Percentiles rank a stretch among this genome's conserved stretches.
These are phyloP conservation scores for Orbilia ellipsospora DNA, from an alignment of 2,329 filamentous ascomycete genomes.

Conservation along the genomic window DNA sequence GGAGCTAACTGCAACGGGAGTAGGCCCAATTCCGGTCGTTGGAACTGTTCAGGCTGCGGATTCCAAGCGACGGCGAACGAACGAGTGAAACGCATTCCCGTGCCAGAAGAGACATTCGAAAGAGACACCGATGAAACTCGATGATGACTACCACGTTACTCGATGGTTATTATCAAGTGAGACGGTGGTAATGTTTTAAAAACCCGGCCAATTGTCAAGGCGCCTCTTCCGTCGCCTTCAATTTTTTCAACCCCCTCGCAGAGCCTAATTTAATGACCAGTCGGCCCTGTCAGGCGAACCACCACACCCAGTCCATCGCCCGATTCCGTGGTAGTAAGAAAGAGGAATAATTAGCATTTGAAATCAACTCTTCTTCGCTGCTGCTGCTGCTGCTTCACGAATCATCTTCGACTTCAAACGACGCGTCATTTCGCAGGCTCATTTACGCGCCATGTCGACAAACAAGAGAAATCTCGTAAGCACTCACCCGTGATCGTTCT, in stretches of 20 bases:
- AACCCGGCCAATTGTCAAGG: constrained; percentile 30
- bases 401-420: constrained; percentile 5
- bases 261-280: no score
- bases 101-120: not conserved
- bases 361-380: not conserved
- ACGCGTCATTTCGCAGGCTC: constrained; percentile 34
- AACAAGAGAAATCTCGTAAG: constrained; percentile 54
- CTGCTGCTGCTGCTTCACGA: constrained; percentile 3
- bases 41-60: not conserved
- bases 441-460: constrained; percentile 54
- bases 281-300: constrained; percentile 13
- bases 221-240: not conserved
- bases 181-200: not conserved
- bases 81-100: constrained; percentile 2
- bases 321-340: no score
- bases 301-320: not conserved
- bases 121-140: not conserved
- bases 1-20: constrained; percentile 10
- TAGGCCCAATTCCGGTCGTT: constrained; percentile 2
- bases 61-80: not conserved
- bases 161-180: no score
- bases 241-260: not conserved
- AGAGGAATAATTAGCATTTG: no score
- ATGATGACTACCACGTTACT: no score
- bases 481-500: not conserved